Conservation (phyloP, 139 green algal species). For the Chlorella ohadii region DNA sequence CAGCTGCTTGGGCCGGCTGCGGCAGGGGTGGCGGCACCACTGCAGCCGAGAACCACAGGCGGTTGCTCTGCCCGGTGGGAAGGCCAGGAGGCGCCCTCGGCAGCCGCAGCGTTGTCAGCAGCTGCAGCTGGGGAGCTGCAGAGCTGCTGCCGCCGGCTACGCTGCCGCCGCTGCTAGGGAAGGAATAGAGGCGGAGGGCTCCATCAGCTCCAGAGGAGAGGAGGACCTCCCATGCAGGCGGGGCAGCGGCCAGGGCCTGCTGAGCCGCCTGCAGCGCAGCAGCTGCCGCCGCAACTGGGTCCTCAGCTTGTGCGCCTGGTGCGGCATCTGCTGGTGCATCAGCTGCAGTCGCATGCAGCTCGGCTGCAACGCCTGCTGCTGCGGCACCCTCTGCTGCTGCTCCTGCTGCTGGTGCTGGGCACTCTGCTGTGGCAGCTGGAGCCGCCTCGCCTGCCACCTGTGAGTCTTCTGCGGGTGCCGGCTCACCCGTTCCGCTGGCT, state of each 20-base stretch:
- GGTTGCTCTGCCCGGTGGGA: constrained; percentile 9
- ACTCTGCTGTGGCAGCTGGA: background rate
- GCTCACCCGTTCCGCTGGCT: background rate
- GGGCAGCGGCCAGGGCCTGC: background rate
- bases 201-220: constrained; percentile 9
- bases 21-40: background rate
- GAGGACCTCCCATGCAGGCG: constrained; percentile 30
- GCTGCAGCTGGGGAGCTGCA: background rate
- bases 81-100: constrained; percentile 1
- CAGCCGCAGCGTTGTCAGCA: constrained; percentile 21
- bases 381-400: background rate
- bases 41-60: constrained; percentile 30
- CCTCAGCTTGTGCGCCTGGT: too few relatives aligned
- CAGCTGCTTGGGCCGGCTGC: too few relatives aligned
- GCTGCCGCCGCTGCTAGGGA: background rate
- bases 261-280: background rate
- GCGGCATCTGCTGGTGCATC: background rate
- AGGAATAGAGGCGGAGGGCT: background rate
- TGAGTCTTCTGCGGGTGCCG: background rate
- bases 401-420: background rate
- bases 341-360: background rate
- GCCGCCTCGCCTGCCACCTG: background rate
- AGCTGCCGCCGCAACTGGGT: background rate
- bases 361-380: background rate
- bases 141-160: background rate